A percentile compares a stretch with the other conserved stretches of the same genome.
Conservation (phyloP, 2,329 filamentous ascomycete species). For the Talaromyces rugulosus region DNA sequence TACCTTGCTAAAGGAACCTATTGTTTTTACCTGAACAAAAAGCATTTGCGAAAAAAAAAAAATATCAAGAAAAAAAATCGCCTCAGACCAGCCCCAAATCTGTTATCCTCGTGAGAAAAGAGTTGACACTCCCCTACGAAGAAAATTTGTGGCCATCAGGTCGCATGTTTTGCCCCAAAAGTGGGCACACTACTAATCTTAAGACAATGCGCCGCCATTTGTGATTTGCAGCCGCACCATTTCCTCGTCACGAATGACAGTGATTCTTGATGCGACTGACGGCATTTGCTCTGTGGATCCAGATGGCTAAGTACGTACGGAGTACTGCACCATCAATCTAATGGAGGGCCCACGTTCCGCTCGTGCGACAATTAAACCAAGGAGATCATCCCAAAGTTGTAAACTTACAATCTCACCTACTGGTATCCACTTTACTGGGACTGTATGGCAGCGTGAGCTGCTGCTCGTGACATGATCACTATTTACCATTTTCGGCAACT, state of each 20-base stretch:
- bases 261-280: not conserved
- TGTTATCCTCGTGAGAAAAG: not conserved
- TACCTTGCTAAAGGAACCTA: not conserved
- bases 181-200: not conserved
- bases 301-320: not conserved
- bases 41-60: not conserved
- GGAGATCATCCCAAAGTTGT: not conserved
- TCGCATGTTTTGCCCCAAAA: not conserved
- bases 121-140: not conserved
- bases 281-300: not conserved
- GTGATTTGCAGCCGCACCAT: not conserved
- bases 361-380: not conserved
- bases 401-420: not conserved
- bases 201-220: not conserved
- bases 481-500: not conserved
- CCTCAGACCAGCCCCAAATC: not conserved
- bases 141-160: not conserved
- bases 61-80: not conserved
- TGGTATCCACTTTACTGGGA: not conserved
- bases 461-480: not conserved
- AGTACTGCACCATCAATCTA: not conserved
- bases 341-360: not conserved
- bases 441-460: not conserved
- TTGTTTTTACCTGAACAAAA: not conserved
- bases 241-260: not conserved